Percentiles rank a stretch among this genome's conserved stretches.
These are phyloP conservation scores for Phytophthora capsici DNA, from an alignment of 352 stramenopile genomes.

Conservation along the genomic window DNA sequence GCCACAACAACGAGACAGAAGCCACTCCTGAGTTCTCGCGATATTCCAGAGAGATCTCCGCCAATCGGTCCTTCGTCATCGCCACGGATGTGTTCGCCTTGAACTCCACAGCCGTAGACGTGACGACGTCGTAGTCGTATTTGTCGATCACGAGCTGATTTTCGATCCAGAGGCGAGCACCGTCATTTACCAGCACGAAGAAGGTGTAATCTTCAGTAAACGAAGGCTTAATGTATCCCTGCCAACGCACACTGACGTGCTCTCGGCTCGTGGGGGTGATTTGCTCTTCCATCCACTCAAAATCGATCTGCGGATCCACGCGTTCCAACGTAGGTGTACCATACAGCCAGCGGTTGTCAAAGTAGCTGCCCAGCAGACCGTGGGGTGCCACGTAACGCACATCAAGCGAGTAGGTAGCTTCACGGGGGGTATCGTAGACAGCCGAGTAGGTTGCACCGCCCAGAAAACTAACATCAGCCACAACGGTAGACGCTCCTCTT, in stretches of 20 bases:
- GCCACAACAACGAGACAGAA: conserved; percentile 88
- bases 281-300: conserved; percentile 87
- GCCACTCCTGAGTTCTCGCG: conserved; percentile 91
- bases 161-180: conserved; percentile 85
- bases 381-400: conserved; percentile 74
- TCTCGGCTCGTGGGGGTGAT: conserved; percentile 93
- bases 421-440: conserved; percentile 88
- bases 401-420: conserved; percentile 88
- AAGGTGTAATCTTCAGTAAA: conserved; percentile 93
- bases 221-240: conserved; percentile 90
- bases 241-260: conserved; percentile 95
- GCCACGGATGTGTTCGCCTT: conserved; percentile 42
- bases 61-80: conserved; percentile 83
- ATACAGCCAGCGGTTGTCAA: conserved; percentile 96
- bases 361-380: conserved; percentile 94
- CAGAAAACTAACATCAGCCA: conserved; percentile 69
- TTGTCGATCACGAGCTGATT: conserved; percentile 59
- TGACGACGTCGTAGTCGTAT: conserved; percentile 52
- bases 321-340: conserved; percentile 82
- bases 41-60: conserved; percentile 93
- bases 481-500: conserved; percentile 53
- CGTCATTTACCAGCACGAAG: conserved; percentile 90
- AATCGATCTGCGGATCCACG: conserved; percentile 91
- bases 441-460: conserved; percentile 85
- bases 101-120: conserved; percentile 39